Evolutionary conservation across 202 grass and related monocot species (phyloP).

Genomic region (Musa balbisiana): DNA sequence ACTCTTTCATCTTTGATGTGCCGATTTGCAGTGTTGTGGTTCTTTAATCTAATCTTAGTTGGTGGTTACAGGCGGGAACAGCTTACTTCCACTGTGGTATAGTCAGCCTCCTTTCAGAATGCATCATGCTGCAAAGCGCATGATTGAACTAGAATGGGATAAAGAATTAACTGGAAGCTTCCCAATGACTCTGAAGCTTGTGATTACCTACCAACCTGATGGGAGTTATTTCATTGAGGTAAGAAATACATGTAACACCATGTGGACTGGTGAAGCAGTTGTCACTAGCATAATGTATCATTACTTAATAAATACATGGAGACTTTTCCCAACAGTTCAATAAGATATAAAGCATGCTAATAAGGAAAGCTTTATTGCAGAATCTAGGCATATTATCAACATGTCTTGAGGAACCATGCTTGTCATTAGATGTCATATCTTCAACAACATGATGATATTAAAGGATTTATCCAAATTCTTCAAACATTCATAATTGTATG

Average conservation of each 20-base stretch:
- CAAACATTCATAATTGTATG: no score
- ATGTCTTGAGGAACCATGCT: neutral
- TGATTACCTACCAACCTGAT: slow-evolving; percentile 56
- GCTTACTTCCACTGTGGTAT: slow-evolving; percentile 58
- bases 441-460: neutral
- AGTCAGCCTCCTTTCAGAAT: slow-evolving; percentile 63
- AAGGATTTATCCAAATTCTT: no score
- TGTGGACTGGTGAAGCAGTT: neutral
- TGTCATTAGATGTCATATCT: neutral
- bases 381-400: neutral
- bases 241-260: slow-evolving; percentile 5
- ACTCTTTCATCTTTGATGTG: neutral
- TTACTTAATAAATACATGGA: neutral
- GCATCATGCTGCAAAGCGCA: slow-evolving; percentile 60
- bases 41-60: neutral
- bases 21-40: neutral
- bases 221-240: slow-evolving; percentile 83
- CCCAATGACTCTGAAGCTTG: slow-evolving; percentile 50
- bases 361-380: neutral
- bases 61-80: slow-evolving; percentile 31
- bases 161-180: slow-evolving; percentile 47
- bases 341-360: neutral
- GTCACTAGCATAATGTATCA: neutral
- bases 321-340: neutral
- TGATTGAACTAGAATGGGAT: slow-evolving; percentile 66